A percentile compares a stretch with the other conserved stretches of the same genome.
These are phyloP conservation scores for Lactarius deliciosus DNA, from an alignment of 768 basidiomycete species.

Conservation along the genomic window DNA sequence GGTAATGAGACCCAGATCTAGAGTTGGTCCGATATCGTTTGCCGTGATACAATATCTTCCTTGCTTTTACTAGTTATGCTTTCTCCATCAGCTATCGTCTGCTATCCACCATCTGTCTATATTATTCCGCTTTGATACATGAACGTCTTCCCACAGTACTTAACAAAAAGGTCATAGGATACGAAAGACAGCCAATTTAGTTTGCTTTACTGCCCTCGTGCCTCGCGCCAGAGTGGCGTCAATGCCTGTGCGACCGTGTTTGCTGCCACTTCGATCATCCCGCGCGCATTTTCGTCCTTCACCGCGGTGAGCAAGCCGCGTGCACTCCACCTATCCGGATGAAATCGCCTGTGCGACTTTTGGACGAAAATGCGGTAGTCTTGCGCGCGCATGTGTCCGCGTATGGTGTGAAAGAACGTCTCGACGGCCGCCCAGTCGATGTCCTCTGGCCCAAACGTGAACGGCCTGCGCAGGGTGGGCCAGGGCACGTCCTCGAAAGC, in stretches of 20 bases:
- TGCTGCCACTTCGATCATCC: conserved; percentile 63
- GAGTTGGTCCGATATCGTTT: neutral
- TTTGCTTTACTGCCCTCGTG: conserved; percentile 35
- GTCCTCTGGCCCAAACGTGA: conserved; percentile 56
- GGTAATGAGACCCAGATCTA: neutral
- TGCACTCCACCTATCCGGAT: conserved; percentile 78
- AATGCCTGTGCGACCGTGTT: conserved; percentile 74
- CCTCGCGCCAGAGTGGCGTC: conserved; percentile 63
- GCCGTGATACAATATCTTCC: neutral
- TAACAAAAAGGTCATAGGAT: conserved; percentile 1
- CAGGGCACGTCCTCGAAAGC: conserved; percentile 67
- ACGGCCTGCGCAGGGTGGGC: conserved; percentile 64
- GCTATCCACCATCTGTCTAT: neutral
- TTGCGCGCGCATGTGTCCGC: conserved; percentile 51
- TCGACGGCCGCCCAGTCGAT: conserved; percentile 73
- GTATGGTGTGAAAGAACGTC: conserved; percentile 60
- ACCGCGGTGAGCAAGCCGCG: conserved; percentile 60
- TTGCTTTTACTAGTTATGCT: neutral
- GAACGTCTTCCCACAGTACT: neutral
- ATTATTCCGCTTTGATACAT: neutral
- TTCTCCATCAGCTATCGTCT: neutral
- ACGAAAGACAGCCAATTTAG: conserved; percentile 14
- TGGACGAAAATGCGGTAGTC: conserved; percentile 67
- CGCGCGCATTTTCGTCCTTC: conserved; percentile 54
- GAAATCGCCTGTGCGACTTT: conserved; percentile 71